Evolutionary conservation across 2,329 filamentous ascomycete genomes (phyloP).

Genomic region (Ophiocordyceps australis): DNA sequence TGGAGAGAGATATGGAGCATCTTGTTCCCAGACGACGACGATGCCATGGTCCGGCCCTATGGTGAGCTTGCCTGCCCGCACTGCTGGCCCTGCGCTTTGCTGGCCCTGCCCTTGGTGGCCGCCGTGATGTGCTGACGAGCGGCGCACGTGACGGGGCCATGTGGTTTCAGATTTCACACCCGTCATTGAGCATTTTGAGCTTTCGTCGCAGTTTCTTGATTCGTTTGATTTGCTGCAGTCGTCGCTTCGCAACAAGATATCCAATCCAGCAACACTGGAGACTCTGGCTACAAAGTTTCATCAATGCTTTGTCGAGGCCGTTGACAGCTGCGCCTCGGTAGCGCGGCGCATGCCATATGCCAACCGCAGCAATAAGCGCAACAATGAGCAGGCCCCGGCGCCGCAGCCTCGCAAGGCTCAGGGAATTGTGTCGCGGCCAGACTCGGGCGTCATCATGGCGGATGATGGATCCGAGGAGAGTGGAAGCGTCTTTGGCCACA

Average conservation of each 20-base stretch:
- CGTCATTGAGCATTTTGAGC: conserved; percentile 22
- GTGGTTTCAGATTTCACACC: conserved; percentile 15
- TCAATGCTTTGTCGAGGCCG: conserved; percentile 19
- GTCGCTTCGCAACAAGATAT: conserved; percentile 17
- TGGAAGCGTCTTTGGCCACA: conserved; percentile 10
- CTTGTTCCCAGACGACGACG: conserved; percentile 20
- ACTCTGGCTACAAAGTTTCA: conserved; percentile 19
- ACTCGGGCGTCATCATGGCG: conserved; percentile 19
- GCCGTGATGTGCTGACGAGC: neutral
- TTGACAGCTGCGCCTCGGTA: conserved; percentile 15
- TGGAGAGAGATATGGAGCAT: conserved; percentile 24
- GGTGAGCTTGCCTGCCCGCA: no score
- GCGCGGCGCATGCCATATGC: conserved; percentile 19
- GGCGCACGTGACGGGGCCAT: no score
- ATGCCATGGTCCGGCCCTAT: conserved; percentile 11
- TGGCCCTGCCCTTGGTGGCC: no score
- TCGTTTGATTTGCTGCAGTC: conserved; percentile 14
- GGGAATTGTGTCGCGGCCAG: conserved; percentile 12
- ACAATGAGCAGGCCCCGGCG: conserved; percentile 6
- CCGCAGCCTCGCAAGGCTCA: conserved; percentile 8
- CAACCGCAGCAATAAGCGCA: conserved; percentile 21
- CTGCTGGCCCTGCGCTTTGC: no score
- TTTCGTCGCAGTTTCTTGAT: conserved; percentile 13
- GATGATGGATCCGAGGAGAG: conserved; percentile 21
- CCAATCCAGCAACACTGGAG: conserved; percentile 17